Base-by-base conservation (phyloP, 306 rosid genomes). In the Malus orientalis region DNA sequence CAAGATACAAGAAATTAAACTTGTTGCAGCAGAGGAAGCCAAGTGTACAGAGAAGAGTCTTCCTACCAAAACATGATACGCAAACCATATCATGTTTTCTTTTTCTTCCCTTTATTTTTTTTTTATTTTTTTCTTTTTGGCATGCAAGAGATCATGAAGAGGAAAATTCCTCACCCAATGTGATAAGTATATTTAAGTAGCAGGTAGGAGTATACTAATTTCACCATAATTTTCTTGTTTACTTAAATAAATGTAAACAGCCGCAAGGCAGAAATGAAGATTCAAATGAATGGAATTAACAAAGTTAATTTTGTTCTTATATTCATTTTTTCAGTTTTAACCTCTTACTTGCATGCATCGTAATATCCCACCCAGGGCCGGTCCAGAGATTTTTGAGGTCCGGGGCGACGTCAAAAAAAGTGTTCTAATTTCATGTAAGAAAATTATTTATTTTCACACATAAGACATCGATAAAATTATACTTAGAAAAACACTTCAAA, bases 21-120 rank as follows among this genome's bases (percentile, higher is more conserved):
- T 27, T 61, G 11, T 3, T 27, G 55, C 59, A 1, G 53, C 55
- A 32, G 20, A 78, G 79, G 74, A 63, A 80, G 79, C 81, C 76
- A 83, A 85, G 70, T 80, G 88, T 82, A 88, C 79, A 85, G 80
- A 82, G 33, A 13, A 73, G 85, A 78, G 86, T 60, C 73, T 76
- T 81, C 15, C 2, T 8, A 33, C 27, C 47, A 33, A 65, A 65
- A 65, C 16, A 65, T 32, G 69, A 65, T 4, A 65, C 2, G 47
- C 14, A 65, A 32, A 3, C 45, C 27, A 65, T 33, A 23, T 63
- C 68, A 63, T 63, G 69, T 7, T 63, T 63, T 63, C 10, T 23
- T 23, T 27, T 61, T 53, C 8, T 13, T 53, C 20, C 19, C 20
- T 32, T 18, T 7, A 57, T 23, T 55, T 6, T 32, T 0, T 71